phyloP scores from a whole-genome alignment of 371 early-diverging fungal genomes.

The Rhizopus sp. region DNA sequence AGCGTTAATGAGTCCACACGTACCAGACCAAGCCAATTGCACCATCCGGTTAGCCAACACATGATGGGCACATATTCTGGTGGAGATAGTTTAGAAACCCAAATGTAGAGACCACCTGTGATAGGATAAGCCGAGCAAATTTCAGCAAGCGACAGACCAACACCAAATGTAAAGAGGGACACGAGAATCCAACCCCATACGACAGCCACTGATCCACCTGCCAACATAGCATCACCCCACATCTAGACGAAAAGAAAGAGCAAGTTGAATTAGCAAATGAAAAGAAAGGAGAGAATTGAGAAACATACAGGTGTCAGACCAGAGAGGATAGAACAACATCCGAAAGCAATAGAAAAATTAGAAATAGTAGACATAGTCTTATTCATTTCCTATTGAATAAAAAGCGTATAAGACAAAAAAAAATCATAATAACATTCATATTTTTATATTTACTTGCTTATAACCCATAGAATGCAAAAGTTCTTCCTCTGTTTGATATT shows the following conservation, averaged over 20 bases:
- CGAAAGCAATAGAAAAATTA: slow-evolving; percentile 67
- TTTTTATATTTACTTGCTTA: slow-evolving; percentile 45
- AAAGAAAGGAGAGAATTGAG: slow-evolving; percentile 14
- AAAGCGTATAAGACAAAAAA: neutral
- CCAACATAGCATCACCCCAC: slow-evolving; percentile 60
- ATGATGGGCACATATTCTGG: slow-evolving; percentile 58
- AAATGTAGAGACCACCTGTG: slow-evolving; percentile 62
- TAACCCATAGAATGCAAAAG: slow-evolving; percentile 58
- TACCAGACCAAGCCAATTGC: slow-evolving; percentile 62
- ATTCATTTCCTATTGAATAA: slow-evolving; percentile 54
- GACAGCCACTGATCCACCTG: slow-evolving; percentile 72
- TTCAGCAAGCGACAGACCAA: slow-evolving; percentile 74
- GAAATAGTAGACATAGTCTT: slow-evolving; percentile 66
- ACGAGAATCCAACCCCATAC: slow-evolving; percentile 75
- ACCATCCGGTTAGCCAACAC: slow-evolving; percentile 62
- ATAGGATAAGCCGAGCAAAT: slow-evolving; percentile 77
- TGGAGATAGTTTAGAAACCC: slow-evolving; percentile 62
- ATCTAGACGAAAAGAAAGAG: slow-evolving; percentile 22
- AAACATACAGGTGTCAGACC: slow-evolving; percentile 59
- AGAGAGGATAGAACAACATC: slow-evolving; percentile 62
- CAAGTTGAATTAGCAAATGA: slow-evolving; percentile 51
- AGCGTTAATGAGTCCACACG: neutral
- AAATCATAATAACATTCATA: neutral
- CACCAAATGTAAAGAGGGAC: slow-evolving; percentile 62
- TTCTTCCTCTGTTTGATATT: slow-evolving; percentile 42